Conservation (phyloP, 768 basidiomycete genomes). For the Mycena filopes region DNA sequence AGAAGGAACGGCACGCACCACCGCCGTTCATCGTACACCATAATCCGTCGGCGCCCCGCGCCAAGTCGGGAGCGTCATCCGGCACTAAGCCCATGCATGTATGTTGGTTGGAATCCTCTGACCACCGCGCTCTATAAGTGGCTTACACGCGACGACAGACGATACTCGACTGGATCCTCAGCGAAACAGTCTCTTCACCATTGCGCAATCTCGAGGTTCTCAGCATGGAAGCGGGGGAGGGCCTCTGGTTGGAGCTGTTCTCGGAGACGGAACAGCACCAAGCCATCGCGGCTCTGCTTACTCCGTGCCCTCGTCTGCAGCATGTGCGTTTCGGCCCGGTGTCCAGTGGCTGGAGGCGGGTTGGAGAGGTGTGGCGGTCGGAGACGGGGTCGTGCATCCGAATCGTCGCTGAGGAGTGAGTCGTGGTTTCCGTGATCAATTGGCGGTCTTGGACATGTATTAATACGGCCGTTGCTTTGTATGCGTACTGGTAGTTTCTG, state of each 20-base stretch:
- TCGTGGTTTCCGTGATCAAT: too few species aligned
- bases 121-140: not conserved
- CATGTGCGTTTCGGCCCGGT: not conserved
- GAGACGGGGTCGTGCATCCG: too few species aligned
- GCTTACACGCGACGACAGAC: not conserved
- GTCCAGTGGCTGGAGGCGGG: slow-evolving; percentile 4
- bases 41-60: too few species aligned
- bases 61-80: not conserved
- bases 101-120: not conserved
- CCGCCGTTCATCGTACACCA: not conserved
- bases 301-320: not conserved
- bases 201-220: not conserved
- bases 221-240: not conserved
- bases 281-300: not conserved
- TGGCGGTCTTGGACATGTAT: too few species aligned
- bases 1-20: too few species aligned
- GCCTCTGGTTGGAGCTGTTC: not conserved
- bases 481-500: too few species aligned
- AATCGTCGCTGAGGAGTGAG: too few species aligned
- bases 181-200: not conserved
- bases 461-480: too few species aligned
- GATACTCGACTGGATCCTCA: slow-evolving; percentile 2
- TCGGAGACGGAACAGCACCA: not conserved
- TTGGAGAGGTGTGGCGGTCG: slow-evolving; percentile 9
- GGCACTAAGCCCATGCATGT: not conserved